Percentiles rank a stretch among this genome's conserved stretches.
These are phyloP conservation scores for Boletus tylopilopsis DNA, from an alignment of 768 basidiomycete species.

Conservation along the genomic window DNA sequence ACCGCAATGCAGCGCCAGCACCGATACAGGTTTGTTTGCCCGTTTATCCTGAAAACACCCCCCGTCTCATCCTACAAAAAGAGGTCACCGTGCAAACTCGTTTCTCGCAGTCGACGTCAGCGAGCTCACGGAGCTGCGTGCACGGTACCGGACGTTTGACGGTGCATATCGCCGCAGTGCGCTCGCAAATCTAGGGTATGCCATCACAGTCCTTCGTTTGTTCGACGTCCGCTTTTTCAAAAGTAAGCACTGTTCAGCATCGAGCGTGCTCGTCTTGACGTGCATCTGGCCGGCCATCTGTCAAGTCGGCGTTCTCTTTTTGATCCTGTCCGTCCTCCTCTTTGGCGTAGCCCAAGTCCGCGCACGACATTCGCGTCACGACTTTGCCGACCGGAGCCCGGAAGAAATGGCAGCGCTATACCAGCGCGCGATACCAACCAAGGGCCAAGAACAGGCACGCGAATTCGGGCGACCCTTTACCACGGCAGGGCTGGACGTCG, in stretches of 20 bases:
- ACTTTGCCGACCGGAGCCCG: slow-evolving; percentile 65
- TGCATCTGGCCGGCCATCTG: neutral
- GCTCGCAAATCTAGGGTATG: slow-evolving; percentile 68
- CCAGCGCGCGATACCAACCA: slow-evolving; percentile 44
- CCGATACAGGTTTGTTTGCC: slow-evolving; percentile 27
- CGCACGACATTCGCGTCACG: slow-evolving; percentile 62
- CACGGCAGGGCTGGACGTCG: slow-evolving; percentile 75
- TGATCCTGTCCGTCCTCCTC: slow-evolving; percentile 57
- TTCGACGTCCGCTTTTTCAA: slow-evolving; percentile 72
- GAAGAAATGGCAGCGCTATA: slow-evolving; percentile 28
- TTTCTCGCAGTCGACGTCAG: slow-evolving; percentile 51
- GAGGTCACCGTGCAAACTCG: slow-evolving; percentile 45
- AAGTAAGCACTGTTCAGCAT: slow-evolving; percentile 42
- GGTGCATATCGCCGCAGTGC: slow-evolving; percentile 80
- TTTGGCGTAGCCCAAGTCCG: slow-evolving; percentile 58
- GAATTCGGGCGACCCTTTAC: slow-evolving; percentile 75
- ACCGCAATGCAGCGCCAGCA: slow-evolving; percentile 4
- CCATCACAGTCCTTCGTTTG: slow-evolving; percentile 71
- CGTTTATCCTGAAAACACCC: neutral
- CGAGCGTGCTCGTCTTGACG: neutral
- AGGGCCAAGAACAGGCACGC: slow-evolving; percentile 57
- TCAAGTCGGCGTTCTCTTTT: slow-evolving; percentile 58
- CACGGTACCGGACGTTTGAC: slow-evolving; percentile 78
- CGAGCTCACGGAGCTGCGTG: slow-evolving; percentile 71
- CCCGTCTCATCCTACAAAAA: neutral